phyloP scores from a whole-genome alignment of 768 basidiomycete species.

The Polyporus arcularius region DNA sequence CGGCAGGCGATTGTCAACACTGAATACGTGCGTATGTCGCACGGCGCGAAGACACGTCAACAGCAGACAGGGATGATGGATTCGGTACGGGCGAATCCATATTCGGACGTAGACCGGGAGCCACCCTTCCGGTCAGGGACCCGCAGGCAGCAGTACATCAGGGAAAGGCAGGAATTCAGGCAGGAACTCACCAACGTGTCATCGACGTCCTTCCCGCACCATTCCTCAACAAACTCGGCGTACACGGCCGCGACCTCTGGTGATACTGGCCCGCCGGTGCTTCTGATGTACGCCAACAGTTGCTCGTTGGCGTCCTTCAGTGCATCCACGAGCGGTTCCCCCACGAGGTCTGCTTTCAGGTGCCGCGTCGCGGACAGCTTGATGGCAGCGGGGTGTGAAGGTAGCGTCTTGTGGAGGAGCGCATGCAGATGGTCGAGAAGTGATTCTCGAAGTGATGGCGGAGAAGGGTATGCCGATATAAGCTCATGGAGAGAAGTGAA shows the following conservation, averaged over 20 bases:
- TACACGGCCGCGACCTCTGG: constrained; percentile 40
- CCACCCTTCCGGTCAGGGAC: no score
- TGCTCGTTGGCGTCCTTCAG: constrained; percentile 49
- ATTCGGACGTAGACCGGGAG: no score
- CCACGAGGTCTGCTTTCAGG: constrained; percentile 38
- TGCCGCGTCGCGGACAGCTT: constrained; percentile 41
- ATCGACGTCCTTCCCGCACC: constrained; percentile 40
- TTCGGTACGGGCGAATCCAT: no score
- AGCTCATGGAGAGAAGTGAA: constrained; percentile 45
- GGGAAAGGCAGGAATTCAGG: background rate
- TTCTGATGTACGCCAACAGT: constrained; percentile 40
- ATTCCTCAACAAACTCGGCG: constrained; percentile 47
- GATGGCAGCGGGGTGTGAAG: constrained; percentile 39
- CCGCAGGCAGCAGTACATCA: background rate
- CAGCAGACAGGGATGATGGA: background rate
- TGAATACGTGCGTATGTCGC: background rate
- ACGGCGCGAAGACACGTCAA: no score
- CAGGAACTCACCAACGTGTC: constrained; percentile 30
- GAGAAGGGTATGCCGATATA: constrained; percentile 44
- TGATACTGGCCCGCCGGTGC: constrained; percentile 18
- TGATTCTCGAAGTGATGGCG: constrained; percentile 37
- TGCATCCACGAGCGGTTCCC: constrained; percentile 57
- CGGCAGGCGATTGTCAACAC: background rate
- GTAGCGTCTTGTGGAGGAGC: constrained; percentile 39
- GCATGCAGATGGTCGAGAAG: constrained; percentile 48